Percentiles rank a stretch among this genome's conserved stretches.
phyloP scores from a whole-genome alignment of 2,329 filamentous ascomycete genomes.

The Monilinia laxa region DNA sequence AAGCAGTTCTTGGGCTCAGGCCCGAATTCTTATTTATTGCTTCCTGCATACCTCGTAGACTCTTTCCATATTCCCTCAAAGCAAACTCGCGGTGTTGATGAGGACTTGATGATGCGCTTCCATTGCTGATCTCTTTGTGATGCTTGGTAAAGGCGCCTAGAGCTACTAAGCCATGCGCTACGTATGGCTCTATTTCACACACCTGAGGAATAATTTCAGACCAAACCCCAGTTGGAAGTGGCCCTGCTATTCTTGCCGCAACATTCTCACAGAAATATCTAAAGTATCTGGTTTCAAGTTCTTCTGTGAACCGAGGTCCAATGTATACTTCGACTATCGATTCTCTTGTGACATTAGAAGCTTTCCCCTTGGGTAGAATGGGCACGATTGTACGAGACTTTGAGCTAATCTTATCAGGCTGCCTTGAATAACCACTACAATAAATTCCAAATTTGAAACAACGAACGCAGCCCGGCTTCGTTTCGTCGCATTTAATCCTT shows the following conservation, averaged over 20 bases:
- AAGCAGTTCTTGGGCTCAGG: slow-evolving; percentile 15
- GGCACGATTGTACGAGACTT: slow-evolving; percentile 10
- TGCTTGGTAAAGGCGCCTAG: slow-evolving; percentile 28
- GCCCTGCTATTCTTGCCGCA: slow-evolving; percentile 26
- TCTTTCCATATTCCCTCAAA: slow-evolving; percentile 20
- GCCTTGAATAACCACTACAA: slow-evolving; percentile 30
- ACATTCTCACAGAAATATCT: slow-evolving; percentile 28
- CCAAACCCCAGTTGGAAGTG: slow-evolving; percentile 28
- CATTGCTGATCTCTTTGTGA: neutral
- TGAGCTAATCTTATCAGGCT: neutral
- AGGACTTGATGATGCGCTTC: neutral
- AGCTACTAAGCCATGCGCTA: slow-evolving; percentile 30
- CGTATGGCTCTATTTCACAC: slow-evolving; percentile 27
- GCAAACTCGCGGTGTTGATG: slow-evolving; percentile 21
- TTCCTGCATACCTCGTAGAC: slow-evolving; percentile 18
- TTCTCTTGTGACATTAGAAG: neutral
- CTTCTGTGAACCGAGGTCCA: slow-evolving; percentile 24
- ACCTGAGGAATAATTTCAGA: slow-evolving; percentile 29
- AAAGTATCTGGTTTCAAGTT: slow-evolving; percentile 27
- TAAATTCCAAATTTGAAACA: slow-evolving; percentile 27
- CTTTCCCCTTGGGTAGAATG: slow-evolving; percentile 15
- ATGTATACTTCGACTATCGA: neutral
- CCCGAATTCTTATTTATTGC: neutral
- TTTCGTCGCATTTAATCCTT: slow-evolving; percentile 34
- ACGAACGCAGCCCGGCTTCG: slow-evolving; percentile 28